phyloP scores from a whole-genome alignment of 257 asterid species.

The Salvia rosmarinus region DNA sequence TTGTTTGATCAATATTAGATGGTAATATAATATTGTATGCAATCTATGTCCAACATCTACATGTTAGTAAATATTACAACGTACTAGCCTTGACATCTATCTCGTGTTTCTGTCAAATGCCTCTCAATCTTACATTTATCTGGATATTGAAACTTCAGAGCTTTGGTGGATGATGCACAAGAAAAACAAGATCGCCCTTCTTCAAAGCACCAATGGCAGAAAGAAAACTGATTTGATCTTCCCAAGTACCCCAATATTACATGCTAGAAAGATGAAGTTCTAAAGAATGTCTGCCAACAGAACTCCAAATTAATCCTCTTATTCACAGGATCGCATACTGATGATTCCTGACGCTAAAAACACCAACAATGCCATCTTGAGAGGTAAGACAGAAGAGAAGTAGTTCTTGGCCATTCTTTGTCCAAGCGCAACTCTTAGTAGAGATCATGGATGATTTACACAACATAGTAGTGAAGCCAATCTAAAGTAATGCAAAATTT shows the following conservation, averaged over 20 bases:
- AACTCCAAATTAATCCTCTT: slow-evolving; percentile 36
- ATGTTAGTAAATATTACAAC: slow-evolving; percentile 39
- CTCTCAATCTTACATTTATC: slow-evolving; percentile 50
- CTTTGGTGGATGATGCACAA: slow-evolving; percentile 52
- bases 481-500: slow-evolving; percentile 32
- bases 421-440: slow-evolving; percentile 38
- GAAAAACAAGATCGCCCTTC: slow-evolving; percentile 47
- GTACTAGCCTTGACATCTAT: slow-evolving; percentile 40
- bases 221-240: slow-evolving; percentile 41
- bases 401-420: slow-evolving; percentile 28
- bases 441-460: slow-evolving; percentile 35
- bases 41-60: slow-evolving; percentile 33
- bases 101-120: slow-evolving; percentile 52
- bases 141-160: slow-evolving; percentile 50
- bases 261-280: slow-evolving; percentile 39
- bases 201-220: slow-evolving; percentile 47
- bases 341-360: slow-evolving; percentile 31
- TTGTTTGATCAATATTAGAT: slow-evolving; percentile 28
- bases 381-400: slow-evolving; percentile 31
- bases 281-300: slow-evolving; percentile 37
- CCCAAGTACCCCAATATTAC: slow-evolving; percentile 42
- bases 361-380: slow-evolving; percentile 38
- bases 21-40: slow-evolving; percentile 22
- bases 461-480: slow-evolving; percentile 35
- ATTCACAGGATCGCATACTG: slow-evolving; percentile 37